Evolutionary conservation across 305 asterid genomes (phyloP).

Genomic region (Plantago lanceolata): DNA sequence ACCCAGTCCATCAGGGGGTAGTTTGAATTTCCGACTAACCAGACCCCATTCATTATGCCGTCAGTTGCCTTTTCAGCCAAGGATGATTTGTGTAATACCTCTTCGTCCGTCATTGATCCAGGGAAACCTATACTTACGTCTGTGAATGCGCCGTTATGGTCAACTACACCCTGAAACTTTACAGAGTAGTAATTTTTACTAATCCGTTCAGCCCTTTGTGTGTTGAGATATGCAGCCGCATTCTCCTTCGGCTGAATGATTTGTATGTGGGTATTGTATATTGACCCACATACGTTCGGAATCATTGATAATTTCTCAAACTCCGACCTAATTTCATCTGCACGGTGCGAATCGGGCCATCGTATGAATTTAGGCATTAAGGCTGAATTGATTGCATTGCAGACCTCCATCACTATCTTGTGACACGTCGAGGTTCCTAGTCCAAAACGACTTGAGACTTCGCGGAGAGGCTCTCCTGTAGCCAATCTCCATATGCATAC

Average conservation of each 20-base stretch:
- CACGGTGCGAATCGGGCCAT: constrained; percentile 40
- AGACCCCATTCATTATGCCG: constrained; percentile 33
- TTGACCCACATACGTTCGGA: constrained; percentile 37
- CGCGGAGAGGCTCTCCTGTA: constrained; percentile 63
- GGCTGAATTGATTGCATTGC: constrained; percentile 37
- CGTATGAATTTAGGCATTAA: constrained; percentile 51
- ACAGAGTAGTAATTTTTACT: too few species aligned
- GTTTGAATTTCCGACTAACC: constrained; percentile 40
- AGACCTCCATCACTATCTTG: constrained; percentile 53
- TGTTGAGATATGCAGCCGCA: constrained; percentile 43
- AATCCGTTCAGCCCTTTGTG: too few species aligned
- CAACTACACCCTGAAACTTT: too few species aligned
- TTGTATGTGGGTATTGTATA: constrained; percentile 54
- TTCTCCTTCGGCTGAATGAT: constrained; percentile 51
- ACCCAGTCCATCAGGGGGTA: constrained; percentile 49
- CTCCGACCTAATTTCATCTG: constrained; percentile 21
- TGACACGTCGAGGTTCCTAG: constrained; percentile 63
- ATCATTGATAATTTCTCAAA: constrained; percentile 41
- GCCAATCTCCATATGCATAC: constrained; percentile 61
- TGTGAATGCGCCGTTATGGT: constrained; percentile 38
- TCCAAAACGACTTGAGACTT: constrained; percentile 55
- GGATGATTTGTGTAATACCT: constrained; percentile 47
- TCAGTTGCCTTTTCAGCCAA: constrained; percentile 37
- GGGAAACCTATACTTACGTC: constrained; percentile 59
- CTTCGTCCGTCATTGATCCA: constrained; percentile 52